These are phyloP conservation scores for Rhipidocladum racemiflorum DNA, from an alignment of 176 grass and related monocot genomes.

Conservation along the genomic window DNA sequence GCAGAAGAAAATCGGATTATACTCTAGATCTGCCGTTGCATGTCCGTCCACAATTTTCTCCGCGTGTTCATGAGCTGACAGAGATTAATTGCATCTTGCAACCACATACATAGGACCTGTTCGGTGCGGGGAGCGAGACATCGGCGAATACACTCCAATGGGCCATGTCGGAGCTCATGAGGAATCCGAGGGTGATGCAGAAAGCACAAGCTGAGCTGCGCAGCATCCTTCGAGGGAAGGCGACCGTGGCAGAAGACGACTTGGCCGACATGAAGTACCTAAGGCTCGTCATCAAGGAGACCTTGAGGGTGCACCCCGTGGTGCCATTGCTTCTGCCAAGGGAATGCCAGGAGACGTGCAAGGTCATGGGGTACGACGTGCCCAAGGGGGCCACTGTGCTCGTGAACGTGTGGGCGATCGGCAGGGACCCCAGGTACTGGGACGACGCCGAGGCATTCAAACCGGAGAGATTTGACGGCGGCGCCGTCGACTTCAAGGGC, in stretches of 20 bases:
- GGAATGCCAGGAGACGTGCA: background rate
- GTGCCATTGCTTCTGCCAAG: conserved; percentile 12
- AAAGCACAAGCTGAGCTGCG: conserved; percentile 21
- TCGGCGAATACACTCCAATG: background rate
- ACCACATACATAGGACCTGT: conserved; percentile 26
- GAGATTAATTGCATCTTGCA: background rate
- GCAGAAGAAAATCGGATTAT: background rate
- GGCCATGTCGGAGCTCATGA: conserved; percentile 27
- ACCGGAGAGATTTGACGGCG: background rate
- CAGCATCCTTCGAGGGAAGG: background rate
- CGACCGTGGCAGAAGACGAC: background rate
- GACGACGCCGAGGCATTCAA: background rate
- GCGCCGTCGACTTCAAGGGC: background rate
- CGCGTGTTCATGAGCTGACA: background rate
- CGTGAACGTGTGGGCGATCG: conserved; percentile 16
- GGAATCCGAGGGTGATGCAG: background rate
- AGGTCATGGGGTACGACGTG: background rate
- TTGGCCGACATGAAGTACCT: background rate
- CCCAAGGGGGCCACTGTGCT: background rate
- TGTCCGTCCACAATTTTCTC: background rate
- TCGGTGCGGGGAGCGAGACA: conserved; percentile 5
- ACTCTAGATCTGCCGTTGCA: no score
- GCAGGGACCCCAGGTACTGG: conserved; percentile 19
- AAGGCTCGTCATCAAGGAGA: conserved; percentile 27
- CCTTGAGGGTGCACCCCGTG: background rate